Evolutionary conservation across 345 rosid species (phyloP).

Genomic region (Eucalyptus polyanthemos): DNA sequence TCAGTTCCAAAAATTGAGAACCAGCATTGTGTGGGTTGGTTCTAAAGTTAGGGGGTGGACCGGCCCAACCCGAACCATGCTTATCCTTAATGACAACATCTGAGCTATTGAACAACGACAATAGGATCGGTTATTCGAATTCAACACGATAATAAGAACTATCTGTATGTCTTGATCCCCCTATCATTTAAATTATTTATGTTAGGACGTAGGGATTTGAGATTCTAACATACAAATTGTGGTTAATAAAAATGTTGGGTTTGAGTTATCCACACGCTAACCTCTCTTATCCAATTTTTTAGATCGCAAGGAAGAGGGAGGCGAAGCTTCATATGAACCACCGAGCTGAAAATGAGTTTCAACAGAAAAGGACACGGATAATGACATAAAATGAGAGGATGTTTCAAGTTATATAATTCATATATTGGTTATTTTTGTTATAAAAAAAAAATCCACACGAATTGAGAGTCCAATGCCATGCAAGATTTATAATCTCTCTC

Average conservation of each 20-base stretch:
- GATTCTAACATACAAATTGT: not conserved
- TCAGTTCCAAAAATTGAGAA: no score
- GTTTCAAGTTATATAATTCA: not conserved
- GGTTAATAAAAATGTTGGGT: not conserved
- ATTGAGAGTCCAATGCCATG: not conserved
- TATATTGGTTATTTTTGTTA: not conserved
- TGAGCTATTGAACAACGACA: not conserved
- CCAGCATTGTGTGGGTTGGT: accelerated
- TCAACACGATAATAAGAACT: not conserved
- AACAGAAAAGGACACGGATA: not conserved
- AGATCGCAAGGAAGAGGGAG: not conserved
- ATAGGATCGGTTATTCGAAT: not conserved
- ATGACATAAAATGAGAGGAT: not conserved
- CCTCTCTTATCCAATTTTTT: not conserved
- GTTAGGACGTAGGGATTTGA: not conserved
- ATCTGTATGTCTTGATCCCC: not conserved
- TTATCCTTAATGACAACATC: no score
- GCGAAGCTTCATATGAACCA: not conserved
- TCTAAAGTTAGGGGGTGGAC: no score
- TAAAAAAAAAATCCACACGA: not conserved
- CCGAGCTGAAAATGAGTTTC: not conserved
- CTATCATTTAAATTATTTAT: no score
- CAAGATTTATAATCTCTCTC: not conserved
- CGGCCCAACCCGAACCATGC: no score
- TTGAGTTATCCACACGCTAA: not conserved